Base-by-base conservation (phyloP, 805 yeast genomes). In the Monosporozyma yasuniensis region DNA sequence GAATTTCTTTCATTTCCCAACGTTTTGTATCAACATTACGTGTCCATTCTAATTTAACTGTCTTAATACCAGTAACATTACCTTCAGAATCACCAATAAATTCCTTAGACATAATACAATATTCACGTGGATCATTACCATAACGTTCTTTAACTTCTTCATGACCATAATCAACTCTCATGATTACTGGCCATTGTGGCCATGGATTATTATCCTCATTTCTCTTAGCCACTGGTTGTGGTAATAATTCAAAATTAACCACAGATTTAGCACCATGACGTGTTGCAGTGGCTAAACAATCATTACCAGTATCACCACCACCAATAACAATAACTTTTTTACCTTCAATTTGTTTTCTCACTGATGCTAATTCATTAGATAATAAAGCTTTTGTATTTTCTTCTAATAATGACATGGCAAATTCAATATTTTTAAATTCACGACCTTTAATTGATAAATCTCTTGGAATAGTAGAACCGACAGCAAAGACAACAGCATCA, bases 221-320 rank as follows among this genome's bases (percentile, higher is more conserved):
- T 71, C 81, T 86, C 44, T 90, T 84, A 68, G 97, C 80, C 52
- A 79, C 77, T 55, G 99, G 99, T 60, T 84, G 81, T 52, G 99
- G 99, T 60, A 91, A 75, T 66, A 91, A 77, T 74, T 91, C 99
- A 68, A 91, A 93, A 78, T 91, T 91, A 56, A 83, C 78, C 51
- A 93, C 96, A 9, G 95, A 85, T 67, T 86, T 82, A 54, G 98
- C 98, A 42, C 96, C 97, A 67, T 93, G 98, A 73, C 98, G 84
- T 37, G 93, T 90, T 21, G 96, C 80, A 42, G 99, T 91, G 71
- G 98, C 98, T 63, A 91, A 78, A 79, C 98, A 91, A 76, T 91
- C 99, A 67, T 91, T 91, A 80, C 99, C 99, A 34, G 98, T 91
- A 70, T 91, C 99, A 80, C 99, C 99, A 75, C 99, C 99, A 63